phyloP scores from a whole-genome alignment of 768 basidiomycete genomes.

The Paxillus ammoniavirescens region DNA sequence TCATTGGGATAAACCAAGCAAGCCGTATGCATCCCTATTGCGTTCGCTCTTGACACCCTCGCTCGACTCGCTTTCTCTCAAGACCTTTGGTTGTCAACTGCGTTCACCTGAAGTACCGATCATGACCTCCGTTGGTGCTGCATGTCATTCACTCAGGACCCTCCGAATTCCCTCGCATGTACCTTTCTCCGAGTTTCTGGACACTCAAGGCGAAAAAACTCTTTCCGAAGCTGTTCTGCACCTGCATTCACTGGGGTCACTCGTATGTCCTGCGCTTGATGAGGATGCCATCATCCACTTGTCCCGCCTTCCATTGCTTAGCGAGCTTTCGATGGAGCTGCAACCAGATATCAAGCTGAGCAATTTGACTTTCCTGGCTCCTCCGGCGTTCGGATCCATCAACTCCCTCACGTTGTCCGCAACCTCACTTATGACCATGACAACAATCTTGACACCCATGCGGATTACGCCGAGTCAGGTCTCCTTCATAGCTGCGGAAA shows the following conservation, averaged over 20 bases:
- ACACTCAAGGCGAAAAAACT: conserved; percentile 15
- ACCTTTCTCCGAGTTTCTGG: conserved; percentile 1
- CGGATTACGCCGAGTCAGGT: conserved; percentile 12
- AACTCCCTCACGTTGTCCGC: conserved; percentile 9
- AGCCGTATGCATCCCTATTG: conserved; percentile 17
- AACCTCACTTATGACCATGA: conserved; percentile 14
- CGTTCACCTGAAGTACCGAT: conserved; percentile 18
- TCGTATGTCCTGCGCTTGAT: conserved; percentile 19
- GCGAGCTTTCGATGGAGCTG: conserved; percentile 15
- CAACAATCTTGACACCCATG: conserved; percentile 19
- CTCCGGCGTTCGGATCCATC: conserved; percentile 18
- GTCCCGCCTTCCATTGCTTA: conserved; percentile 18
- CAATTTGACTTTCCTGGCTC: conserved; percentile 8
- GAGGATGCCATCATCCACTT: conserved; percentile 22
- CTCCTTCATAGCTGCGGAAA: conserved; percentile 11
- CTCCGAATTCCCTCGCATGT: conserved; percentile 6
- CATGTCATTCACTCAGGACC: conserved; percentile 17
- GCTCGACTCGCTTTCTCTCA: conserved; percentile 15
- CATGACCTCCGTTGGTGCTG: conserved; percentile 16
- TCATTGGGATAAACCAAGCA: conserved; percentile 14
- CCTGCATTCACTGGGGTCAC: conserved; percentile 14
- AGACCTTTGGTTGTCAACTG: not conserved
- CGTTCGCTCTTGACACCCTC: conserved; percentile 21
- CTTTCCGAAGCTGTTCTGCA: conserved; percentile 20
- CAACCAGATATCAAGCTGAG: conserved; percentile 12